These are phyloP conservation scores for Lecanoromycetidae sp. DNA, from an alignment of 2,329 filamentous ascomycete species.

Conservation along the genomic window DNA sequence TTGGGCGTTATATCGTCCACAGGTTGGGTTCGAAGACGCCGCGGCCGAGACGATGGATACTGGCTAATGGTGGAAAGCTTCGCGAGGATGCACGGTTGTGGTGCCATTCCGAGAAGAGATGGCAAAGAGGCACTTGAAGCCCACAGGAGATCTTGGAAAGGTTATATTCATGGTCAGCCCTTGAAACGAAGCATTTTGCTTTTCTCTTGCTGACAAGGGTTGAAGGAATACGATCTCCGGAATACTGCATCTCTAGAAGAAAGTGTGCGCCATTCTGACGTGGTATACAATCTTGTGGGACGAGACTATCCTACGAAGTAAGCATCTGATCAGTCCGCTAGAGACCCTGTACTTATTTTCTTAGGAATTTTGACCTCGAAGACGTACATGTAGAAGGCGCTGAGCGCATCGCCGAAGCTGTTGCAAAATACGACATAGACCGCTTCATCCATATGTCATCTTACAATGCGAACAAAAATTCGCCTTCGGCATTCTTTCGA, in stretches of 20 bases:
- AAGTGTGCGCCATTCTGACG: slow-evolving; percentile 89
- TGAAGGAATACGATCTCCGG: slow-evolving; percentile 79
- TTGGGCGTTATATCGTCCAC: slow-evolving; percentile 96
- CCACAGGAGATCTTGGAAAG: slow-evolving; percentile 84
- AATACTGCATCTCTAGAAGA: slow-evolving; percentile 95
- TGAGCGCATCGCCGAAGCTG: slow-evolving; percentile 83
- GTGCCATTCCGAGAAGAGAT: slow-evolving; percentile 94
- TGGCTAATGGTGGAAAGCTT: slow-evolving; percentile 9
- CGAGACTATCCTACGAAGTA: slow-evolving; percentile 94
- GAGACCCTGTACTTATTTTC: slow-evolving; percentile 24
- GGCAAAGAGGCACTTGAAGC: slow-evolving; percentile 91
- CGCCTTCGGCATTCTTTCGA: slow-evolving; percentile 75
- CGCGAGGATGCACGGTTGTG: slow-evolving; percentile 74
- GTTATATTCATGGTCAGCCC: slow-evolving; percentile 65
- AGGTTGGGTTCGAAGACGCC: slow-evolving; percentile 53
- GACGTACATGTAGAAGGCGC: slow-evolving; percentile 90
- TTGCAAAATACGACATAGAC: slow-evolving; percentile 96
- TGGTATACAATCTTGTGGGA: slow-evolving; percentile 92
- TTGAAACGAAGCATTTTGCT: neutral
- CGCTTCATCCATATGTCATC: slow-evolving; percentile 94
- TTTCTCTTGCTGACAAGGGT: neutral
- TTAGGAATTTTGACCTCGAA: slow-evolving; percentile 79
- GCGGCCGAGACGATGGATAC: neutral
- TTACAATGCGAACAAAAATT: slow-evolving; percentile 73
- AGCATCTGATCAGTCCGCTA: slow-evolving; percentile 21